Evolutionary conservation across 2,329 filamentous ascomycete genomes (phyloP).

Genomic region (Arthroderma sp.): DNA sequence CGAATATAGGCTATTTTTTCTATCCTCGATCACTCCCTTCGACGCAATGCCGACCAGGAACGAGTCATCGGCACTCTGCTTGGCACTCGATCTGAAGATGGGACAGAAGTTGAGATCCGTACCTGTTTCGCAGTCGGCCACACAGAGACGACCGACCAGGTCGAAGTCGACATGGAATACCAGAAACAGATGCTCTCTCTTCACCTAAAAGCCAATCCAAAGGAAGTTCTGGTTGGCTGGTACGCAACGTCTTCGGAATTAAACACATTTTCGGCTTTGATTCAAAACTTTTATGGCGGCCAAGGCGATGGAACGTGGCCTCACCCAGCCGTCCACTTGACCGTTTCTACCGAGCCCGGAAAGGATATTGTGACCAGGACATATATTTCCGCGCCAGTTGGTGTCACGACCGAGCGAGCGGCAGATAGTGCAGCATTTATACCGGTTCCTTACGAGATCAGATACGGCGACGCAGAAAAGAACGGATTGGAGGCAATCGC

Average conservation of each 20-base stretch:
- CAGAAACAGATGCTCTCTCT: conserved; percentile 98
- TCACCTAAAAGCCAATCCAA: conserved; percentile 84
- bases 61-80: conserved; percentile 95
- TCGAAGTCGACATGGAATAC: conserved; percentile 99
- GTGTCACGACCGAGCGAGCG: conserved; percentile 86
- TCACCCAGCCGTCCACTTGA: conserved; percentile 94
- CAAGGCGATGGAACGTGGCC: conserved; percentile 95
- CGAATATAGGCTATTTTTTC: conserved; percentile 49
- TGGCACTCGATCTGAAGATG: conserved; percentile 87
- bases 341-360: conserved; percentile 79
- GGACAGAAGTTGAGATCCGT: conserved; percentile 88
- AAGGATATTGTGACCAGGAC: conserved; percentile 79
- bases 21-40: conserved; percentile 76
- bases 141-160: conserved; percentile 96
- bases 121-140: conserved; percentile 97
- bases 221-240: conserved; percentile 92
- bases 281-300: conserved; percentile 98
- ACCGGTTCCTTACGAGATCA: conserved; percentile 87
- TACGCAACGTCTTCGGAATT: conserved; percentile 95
- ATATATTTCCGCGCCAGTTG: conserved; percentile 92
- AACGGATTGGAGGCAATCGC: conserved; percentile 72
- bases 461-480: conserved; percentile 70
- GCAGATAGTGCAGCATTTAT: conserved; percentile 96
- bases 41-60: conserved; percentile 81
- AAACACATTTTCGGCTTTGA: conserved; percentile 96